Evolutionary conservation across 163 green algal species (phyloP).

Genomic region (Coccomyxa subellipsoidea): DNA sequence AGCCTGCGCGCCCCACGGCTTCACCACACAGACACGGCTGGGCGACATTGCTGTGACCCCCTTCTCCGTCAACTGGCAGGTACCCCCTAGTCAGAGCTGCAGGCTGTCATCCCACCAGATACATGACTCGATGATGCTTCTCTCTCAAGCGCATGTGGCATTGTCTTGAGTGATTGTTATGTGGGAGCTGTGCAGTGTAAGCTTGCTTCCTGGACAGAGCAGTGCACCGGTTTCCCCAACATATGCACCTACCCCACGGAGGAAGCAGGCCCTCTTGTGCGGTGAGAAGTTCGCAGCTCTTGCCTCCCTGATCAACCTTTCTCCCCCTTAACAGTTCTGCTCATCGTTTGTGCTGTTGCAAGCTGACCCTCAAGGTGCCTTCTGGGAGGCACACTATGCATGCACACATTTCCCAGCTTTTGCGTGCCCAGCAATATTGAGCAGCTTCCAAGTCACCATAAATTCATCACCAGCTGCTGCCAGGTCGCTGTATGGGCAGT

Average conservation of each 20-base stretch:
- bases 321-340: no score
- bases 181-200: slow-evolving; percentile 16
- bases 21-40: not conserved
- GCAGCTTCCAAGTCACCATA: not conserved
- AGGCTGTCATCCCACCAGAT: not conserved
- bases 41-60: not conserved
- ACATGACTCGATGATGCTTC: no score
- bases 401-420: no score
- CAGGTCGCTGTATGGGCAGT: slow-evolving; percentile 10
- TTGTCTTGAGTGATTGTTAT: no score
- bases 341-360: no score
- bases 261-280: not conserved
- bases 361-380: no score
- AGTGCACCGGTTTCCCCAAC: slow-evolving; percentile 22
- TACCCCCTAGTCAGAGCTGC: not conserved
- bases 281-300: not conserved
- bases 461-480: no score
- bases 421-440: no score
- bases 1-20: not conserved
- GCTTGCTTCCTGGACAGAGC: slow-evolving; percentile 16
- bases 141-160: no score
- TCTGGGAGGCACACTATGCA: no score
- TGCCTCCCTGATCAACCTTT: no score
- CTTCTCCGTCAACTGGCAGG: slow-evolving; percentile 1
- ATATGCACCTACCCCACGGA: slow-evolving; percentile 17